Base-by-base conservation (phyloP, 306 rosid genomes). In the Rosa rugosa region DNA sequence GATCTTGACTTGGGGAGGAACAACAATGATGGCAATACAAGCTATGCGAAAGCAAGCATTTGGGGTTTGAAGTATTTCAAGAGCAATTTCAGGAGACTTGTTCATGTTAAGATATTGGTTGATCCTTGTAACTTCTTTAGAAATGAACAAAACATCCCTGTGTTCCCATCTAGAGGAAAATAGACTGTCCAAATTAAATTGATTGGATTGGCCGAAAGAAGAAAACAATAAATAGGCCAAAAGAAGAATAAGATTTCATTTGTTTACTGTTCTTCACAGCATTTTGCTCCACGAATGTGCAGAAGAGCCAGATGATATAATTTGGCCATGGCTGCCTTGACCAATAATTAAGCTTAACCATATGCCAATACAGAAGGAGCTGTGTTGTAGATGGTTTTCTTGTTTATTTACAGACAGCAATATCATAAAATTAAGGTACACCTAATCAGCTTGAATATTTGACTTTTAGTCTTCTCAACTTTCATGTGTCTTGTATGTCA, bases 1-100 rank as follows among this genome's bases (percentile, higher is more conserved):
- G 97, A 93, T 71, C 92, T 91, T 2, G 98, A 93, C 63, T 57
- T 90, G 82, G 93, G 97, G 49, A 81, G 83, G 60, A 93, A 89
- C 40, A 53, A 59, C 41, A 44, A 50, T 45, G 82, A 81, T 62
- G 83, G 65, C 5, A 62, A 75, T 25, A 77, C 90, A 42, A 77
- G 81, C 36, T 82, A 76, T 46, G 82, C 80, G 16, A 22, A 88
- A 18, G 94, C 92, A 20, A 84, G 84, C 74, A 77, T 76, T 2
- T 85, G 78, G 80, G 88, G 88, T 4, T 34, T 64, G 14, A 84
- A 63, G 72, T 84, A 84, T 31, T 84, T 77, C 59, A 69, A 51
- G 11, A 38, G 25, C 36, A 84, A 84, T 44, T 84, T 80, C 46
- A 56, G 71, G 8, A 72, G 87, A 31, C 74, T 84, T 71, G 87